A percentile compares a stretch with the other conserved stretches of the same genome.
Evolutionary conservation across 176 grass and related monocot species (phyloP).

Genomic region (Lolium multiflorum): DNA sequence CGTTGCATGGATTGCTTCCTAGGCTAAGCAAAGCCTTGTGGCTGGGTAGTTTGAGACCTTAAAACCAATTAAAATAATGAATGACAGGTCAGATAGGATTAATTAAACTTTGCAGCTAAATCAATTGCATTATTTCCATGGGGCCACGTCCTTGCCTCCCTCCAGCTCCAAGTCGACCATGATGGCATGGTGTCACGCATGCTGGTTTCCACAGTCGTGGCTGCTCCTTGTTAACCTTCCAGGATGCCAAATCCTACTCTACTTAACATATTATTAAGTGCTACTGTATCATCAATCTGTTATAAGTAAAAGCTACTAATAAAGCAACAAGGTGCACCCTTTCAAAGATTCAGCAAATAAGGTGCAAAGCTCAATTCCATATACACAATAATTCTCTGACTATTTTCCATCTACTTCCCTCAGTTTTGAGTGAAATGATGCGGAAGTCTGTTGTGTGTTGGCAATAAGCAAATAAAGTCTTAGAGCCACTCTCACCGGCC

Average conservation of each 20-base stretch:
- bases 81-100: conserved; percentile 18
- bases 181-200: conserved; percentile 32
- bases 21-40: conserved; percentile 45
- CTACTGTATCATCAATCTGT: background rate
- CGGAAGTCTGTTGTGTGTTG: background rate
- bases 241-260: conserved; percentile 38
- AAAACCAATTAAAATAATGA: conserved; percentile 43
- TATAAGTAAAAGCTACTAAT: background rate
- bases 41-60: conserved; percentile 39
- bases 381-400: conserved; percentile 24
- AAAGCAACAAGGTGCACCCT: background rate
- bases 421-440: background rate
- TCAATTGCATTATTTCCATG: conserved; percentile 57
- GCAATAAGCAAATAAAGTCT: background rate
- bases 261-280: background rate
- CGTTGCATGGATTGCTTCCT: background rate
- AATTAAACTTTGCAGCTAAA: background rate
- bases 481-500: background rate
- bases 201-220: background rate
- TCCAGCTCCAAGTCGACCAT: conserved; percentile 7
- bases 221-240: conserved; percentile 20
- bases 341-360: background rate
- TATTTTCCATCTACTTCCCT: background rate
- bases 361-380: background rate
- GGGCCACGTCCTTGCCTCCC: conserved; percentile 28